Conservation (phyloP, 164 flowering plant genomes). For the Warburgia ugandensis region DNA sequence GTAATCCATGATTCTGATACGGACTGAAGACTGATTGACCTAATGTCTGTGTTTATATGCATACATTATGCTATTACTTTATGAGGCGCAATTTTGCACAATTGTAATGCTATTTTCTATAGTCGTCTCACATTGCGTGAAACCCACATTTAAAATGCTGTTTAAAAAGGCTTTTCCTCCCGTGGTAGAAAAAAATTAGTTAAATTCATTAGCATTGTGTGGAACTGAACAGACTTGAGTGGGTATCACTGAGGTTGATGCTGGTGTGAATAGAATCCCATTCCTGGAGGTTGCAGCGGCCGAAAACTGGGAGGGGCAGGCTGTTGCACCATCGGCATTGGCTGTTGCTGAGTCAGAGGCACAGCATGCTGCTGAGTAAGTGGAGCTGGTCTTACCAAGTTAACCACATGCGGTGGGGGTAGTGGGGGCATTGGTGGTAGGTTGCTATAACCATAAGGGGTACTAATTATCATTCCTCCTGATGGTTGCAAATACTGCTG, state of each 20-base stretch:
- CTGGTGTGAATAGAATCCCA: slow-evolving; percentile 50
- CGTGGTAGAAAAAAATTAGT: background rate
- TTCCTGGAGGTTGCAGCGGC: slow-evolving; percentile 66
- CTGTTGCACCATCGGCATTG: slow-evolving; percentile 18
- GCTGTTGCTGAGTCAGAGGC: slow-evolving; percentile 34
- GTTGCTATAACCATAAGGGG: slow-evolving; percentile 45
- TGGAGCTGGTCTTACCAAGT: too few relatives aligned
- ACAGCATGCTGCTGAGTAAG: slow-evolving; percentile 2
- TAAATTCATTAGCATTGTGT: background rate
- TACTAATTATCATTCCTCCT: slow-evolving; percentile 31
- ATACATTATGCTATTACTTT: background rate
- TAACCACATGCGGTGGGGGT: slow-evolving; percentile 39
- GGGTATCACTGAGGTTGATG: slow-evolving; percentile 27
- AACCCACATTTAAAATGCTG: background rate
- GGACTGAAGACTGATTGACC: slow-evolving; percentile 25
- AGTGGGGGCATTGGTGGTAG: slow-evolving; percentile 35
- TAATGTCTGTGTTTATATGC: background rate
- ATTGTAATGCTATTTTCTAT: too few relatives aligned
- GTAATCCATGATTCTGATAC: slow-evolving; percentile 41
- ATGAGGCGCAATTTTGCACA: background rate
- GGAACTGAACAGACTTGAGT: background rate
- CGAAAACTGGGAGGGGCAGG: slow-evolving; percentile 62
- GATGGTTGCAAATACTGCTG: slow-evolving; percentile 65
- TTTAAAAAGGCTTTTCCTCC: background rate
- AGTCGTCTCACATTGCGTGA: too few relatives aligned